Conservation (phyloP, 176 grass and related monocot genomes). For the Neostapfia colusana region DNA sequence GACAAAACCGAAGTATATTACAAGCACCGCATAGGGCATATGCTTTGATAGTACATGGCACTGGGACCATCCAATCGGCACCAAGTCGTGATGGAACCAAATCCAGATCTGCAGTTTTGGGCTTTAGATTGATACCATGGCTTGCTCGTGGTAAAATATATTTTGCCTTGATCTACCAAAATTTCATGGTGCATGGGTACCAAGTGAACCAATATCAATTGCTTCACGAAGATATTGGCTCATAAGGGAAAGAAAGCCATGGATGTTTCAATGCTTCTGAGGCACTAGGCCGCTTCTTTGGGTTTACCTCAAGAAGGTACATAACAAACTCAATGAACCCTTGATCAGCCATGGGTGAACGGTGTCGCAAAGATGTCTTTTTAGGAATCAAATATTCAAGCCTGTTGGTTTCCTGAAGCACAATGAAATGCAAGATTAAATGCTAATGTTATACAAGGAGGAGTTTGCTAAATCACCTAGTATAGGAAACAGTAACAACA, state of each 20-base stretch:
- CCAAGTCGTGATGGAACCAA: conserved; percentile 1
- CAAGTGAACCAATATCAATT: conserved; percentile 23
- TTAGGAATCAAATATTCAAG: conserved; percentile 96
- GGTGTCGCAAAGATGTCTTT: conserved; percentile 81
- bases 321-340: conserved; percentile 92
- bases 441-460: conserved; percentile 9
- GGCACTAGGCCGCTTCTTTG: conserved; percentile 88
- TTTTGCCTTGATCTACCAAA: conserved; percentile 46
- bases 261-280: conserved; percentile 88
- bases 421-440: conserved; percentile 30
- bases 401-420: conserved; percentile 80
- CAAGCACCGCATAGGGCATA: conserved; percentile 46
- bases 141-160: conserved; percentile 20
- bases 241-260: conserved; percentile 99
- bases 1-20: conserved; percentile 48
- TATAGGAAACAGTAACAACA: background rate
- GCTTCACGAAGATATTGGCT: conserved; percentile 93
- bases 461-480: background rate
- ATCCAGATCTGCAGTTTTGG: conserved; percentile 13
- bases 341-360: conserved; percentile 90
- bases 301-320: conserved; percentile 88
- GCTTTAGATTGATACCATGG: conserved; percentile 17
- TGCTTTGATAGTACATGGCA: conserved; percentile 36
- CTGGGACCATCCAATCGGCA: conserved; percentile 24
- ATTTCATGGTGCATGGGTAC: conserved; percentile 41